Evolutionary conservation across 495 filamentous ascomycete genomes (phyloP).

Genomic region (Xylaria nigripes): DNA sequence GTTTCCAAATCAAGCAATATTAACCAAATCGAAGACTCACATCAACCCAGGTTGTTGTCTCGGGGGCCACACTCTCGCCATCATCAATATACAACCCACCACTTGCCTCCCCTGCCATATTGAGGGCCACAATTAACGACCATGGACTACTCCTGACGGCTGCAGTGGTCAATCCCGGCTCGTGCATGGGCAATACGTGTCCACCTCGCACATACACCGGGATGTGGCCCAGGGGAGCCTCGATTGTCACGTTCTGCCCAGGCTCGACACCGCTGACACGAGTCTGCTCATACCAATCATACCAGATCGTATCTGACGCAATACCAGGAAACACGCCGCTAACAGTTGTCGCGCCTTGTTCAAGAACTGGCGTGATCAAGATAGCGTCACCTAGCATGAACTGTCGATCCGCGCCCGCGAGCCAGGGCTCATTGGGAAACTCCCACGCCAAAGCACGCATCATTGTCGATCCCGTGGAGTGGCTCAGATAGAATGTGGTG

Average conservation of each 20-base stretch:
- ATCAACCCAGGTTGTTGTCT: slow-evolving; percentile 48
- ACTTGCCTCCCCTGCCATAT: slow-evolving; percentile 46
- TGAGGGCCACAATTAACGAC: slow-evolving; percentile 58
- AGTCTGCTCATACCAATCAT: slow-evolving; percentile 70
- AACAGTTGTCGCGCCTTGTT: slow-evolving; percentile 54
- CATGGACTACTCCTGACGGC: slow-evolving; percentile 60
- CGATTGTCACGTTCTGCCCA: slow-evolving; percentile 62
- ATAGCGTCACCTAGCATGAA: slow-evolving; percentile 68
- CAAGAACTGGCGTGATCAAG: slow-evolving; percentile 65
- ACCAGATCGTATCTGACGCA: slow-evolving; percentile 56
- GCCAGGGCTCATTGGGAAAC: slow-evolving; percentile 65
- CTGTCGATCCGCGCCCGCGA: slow-evolving; percentile 61
- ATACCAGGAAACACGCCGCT: slow-evolving; percentile 73
- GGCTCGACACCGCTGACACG: slow-evolving; percentile 41
- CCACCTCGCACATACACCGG: slow-evolving; percentile 69
- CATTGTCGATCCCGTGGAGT: slow-evolving; percentile 60
- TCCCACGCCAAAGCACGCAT: slow-evolving; percentile 81
- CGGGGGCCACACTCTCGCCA: slow-evolving; percentile 60
- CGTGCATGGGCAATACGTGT: slow-evolving; percentile 59
- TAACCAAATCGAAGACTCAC: slow-evolving; percentile 26
- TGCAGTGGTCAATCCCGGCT: slow-evolving; percentile 60
- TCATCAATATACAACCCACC: slow-evolving; percentile 78
- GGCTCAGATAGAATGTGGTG: slow-evolving; percentile 65
- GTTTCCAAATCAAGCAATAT: neutral
- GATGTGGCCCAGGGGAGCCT: slow-evolving; percentile 70